A percentile compares a stretch with the other conserved stretches of the same genome.
These are phyloP conservation scores for Rosa persica DNA, from an alignment of 306 rosid genomes.

Conservation along the genomic window DNA sequence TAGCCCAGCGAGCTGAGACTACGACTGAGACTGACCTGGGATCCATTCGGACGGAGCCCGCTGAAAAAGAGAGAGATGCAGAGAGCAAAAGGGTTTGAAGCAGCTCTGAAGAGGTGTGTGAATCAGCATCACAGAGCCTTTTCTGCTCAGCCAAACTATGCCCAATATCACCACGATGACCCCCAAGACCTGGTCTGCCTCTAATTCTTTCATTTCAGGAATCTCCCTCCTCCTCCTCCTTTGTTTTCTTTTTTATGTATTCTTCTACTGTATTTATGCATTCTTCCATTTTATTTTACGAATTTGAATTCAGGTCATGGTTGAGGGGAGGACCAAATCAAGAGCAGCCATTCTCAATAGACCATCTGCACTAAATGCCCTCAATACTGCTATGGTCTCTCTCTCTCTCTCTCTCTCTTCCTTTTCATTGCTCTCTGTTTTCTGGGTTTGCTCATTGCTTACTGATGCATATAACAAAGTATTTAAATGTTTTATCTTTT, in stretches of 20 bases:
- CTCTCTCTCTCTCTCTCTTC: background rate
- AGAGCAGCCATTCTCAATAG: slow-evolving; percentile 81
- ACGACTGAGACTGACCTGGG: background rate
- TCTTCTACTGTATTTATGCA: too few species aligned
- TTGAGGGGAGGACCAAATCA: slow-evolving; percentile 80
- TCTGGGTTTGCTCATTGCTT: slow-evolving; percentile 15
- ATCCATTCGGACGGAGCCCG: background rate
- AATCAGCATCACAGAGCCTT: slow-evolving; percentile 48
- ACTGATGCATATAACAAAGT: background rate
- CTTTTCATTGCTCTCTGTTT: background rate
- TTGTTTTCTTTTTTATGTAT: too few species aligned
- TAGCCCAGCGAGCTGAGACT: slow-evolving; percentile 7
- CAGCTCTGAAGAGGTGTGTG: slow-evolving; percentile 33
- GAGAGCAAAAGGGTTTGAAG: slow-evolving; percentile 54
- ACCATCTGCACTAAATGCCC: slow-evolving; percentile 67
- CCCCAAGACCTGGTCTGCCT: slow-evolving; percentile 51
- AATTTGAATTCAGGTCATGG: slow-evolving; percentile 50
- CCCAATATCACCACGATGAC: slow-evolving; percentile 32
- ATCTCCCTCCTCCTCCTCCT: too few species aligned
- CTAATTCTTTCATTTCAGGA: background rate
- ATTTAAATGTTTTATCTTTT: background rate
- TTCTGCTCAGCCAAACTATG: slow-evolving; percentile 58
- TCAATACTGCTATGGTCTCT: slow-evolving; percentile 61
- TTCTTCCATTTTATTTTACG: too few species aligned
- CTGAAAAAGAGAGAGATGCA: slow-evolving; percentile 47